Conservation (phyloP, 345 rosid genomes). For the Tarenaya hassleriana region DNA sequence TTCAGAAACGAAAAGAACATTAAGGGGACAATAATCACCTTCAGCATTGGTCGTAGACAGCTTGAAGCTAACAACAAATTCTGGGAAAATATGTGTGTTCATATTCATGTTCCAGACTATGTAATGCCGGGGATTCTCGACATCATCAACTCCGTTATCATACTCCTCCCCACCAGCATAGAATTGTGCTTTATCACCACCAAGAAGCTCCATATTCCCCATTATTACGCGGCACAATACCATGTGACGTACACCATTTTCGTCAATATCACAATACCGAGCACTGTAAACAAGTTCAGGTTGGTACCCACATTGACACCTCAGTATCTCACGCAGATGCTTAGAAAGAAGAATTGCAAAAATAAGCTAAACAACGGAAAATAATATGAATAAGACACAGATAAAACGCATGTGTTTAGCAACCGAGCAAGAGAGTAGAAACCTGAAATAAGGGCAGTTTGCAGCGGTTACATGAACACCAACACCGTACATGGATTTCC, state of each 20-base stretch:
- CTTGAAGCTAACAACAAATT: conserved; percentile 88
- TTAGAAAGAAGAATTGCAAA: conserved; percentile 10
- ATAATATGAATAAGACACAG: background rate
- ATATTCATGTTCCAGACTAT: conserved; percentile 79
- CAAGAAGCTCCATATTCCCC: conserved; percentile 74
- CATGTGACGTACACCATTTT: conserved; percentile 60
- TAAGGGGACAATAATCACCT: conserved; percentile 21
- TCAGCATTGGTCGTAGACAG: conserved; percentile 36
- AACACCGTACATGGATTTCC: conserved; percentile 43
- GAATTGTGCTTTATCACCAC: conserved; percentile 46
- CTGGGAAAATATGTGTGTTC: conserved; percentile 77
- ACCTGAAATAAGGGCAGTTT: conserved; percentile 28
- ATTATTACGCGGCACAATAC: conserved; percentile 73
- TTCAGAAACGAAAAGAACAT: conserved; percentile 8
- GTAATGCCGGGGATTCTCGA: conserved; percentile 53
- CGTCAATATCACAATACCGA: conserved; percentile 73
- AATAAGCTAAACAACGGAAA: background rate
- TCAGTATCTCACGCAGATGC: conserved; percentile 23
- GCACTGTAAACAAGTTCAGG: conserved; percentile 46
- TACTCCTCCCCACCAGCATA: conserved; percentile 39
- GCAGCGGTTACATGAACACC: conserved; percentile 70
- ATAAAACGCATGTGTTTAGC: background rate
- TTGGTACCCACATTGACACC: no score
- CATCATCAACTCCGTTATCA: conserved; percentile 83
- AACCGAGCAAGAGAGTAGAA: background rate